These are phyloP conservation scores for Tulasnella calospora DNA, from an alignment of 768 basidiomycete species.

Conservation along the genomic window DNA sequence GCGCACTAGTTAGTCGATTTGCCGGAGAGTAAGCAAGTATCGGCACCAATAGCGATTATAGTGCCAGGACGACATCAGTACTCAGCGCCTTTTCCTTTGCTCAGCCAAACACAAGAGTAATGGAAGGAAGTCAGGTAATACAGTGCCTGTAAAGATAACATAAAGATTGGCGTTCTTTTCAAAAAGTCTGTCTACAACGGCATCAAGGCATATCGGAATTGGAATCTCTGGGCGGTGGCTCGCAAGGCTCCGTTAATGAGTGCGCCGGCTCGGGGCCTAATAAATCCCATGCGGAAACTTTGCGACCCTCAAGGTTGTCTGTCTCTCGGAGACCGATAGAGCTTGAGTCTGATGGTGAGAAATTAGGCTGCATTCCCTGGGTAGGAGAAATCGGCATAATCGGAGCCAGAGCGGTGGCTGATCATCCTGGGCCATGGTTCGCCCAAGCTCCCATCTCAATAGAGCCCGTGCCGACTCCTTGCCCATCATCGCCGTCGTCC, in stretches of 20 bases:
- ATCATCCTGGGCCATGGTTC: constrained; percentile 23
- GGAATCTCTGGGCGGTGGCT: not conserved
- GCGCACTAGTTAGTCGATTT: no score
- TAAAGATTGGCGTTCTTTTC: not conserved
- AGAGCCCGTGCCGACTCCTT: no score
- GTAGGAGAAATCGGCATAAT: constrained; percentile 83
- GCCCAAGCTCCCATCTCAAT: no score
- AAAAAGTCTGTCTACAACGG: not conserved
- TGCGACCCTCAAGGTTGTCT: not conserved
- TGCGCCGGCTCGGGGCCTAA: not conserved
- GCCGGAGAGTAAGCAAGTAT: no score
- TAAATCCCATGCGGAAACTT: not conserved
- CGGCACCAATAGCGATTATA: no score
- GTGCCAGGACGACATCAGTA: constrained; percentile 12
- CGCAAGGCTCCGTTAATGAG: not conserved
- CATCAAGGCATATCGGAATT: not conserved
- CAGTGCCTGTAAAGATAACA: not conserved
- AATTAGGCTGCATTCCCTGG: constrained; percentile 71
- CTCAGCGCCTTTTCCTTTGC: no score
- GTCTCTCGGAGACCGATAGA: not conserved
- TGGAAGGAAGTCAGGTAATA: constrained; percentile 24
- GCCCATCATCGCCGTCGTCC: no score
- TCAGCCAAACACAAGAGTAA: no score
- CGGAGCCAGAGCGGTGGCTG: constrained; percentile 58
- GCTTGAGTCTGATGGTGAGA: not conserved